Evolutionary conservation across 2,329 filamentous ascomycete species (phyloP), one percentile per base, ranked within the genome.

Genomic region (Clarireedia homoeocarpa): DNA sequence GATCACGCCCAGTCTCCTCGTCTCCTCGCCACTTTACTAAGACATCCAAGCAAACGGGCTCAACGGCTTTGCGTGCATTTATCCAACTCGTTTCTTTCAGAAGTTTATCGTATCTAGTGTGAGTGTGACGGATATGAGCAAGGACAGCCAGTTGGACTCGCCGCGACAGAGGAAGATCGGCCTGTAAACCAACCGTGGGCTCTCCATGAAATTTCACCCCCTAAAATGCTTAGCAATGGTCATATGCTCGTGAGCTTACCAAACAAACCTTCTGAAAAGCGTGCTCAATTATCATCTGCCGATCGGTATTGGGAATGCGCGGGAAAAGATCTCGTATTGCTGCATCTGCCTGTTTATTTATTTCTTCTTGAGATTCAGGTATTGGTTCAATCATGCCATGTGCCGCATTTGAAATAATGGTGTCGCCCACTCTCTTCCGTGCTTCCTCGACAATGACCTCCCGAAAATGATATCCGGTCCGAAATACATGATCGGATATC

Each of bases 21-120:
- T 86, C 83, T 55, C 83, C 83, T 72, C 83, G 82, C 83, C 83
- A 86, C 78, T 85, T 85, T 74, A 85, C 79, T 68, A 86, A 78
- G 53, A 82, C 74, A 62, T 85, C 83, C 47, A 86, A 72, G 60
- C 83, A 86, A 14, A 82, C 71, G 34, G 75, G 70, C 63, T 85
- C 81, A 46, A 85, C 82, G 42, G 77, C 76, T 70, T 78, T 84
- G 59, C 83, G 75, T 52, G 83, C 82, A 64, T 81, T 81, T 51
- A 74, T 71, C 74, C 81, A 85, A 17, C 71, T 73, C 5, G 80
- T 81, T 64, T 85, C 79, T 63, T 69, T 77, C 15, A 85, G 71
- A 17, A 86, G 72, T 56, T 78, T 69, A 65, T 86, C 83, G 71
- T 86, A 86, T 63, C 80, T 76, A 5, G 83, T 86, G 63, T 85